Percentiles rank a stretch among this genome's conserved stretches.
Evolutionary conservation across 371 early-diverging fungal genomes (phyloP).

Genomic region (Syncephalastrum contaminatum): DNA sequence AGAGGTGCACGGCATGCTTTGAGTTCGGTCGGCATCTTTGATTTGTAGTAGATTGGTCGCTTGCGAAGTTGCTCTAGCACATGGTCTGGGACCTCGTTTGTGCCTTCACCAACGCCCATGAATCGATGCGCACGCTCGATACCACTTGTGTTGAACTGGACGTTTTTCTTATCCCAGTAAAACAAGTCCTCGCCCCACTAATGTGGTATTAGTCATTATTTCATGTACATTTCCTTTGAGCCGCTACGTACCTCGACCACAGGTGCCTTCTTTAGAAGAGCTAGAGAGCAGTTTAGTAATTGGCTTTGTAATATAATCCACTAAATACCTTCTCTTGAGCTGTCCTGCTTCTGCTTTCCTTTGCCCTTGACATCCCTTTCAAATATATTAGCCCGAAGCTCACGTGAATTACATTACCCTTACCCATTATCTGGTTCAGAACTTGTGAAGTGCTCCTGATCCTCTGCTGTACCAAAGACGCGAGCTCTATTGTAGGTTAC

Average conservation of each 20-base stretch:
- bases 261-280: constrained; percentile 57
- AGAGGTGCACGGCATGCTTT: constrained; percentile 69
- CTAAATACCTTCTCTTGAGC: constrained; percentile 34
- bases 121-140: constrained; percentile 64
- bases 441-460: too few relatives aligned
- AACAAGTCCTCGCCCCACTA: constrained; percentile 68
- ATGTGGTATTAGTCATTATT: neutral
- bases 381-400: neutral
- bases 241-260: constrained; percentile 48
- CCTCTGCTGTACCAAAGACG: neutral
- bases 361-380: constrained; percentile 17
- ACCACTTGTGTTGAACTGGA: constrained; percentile 65
- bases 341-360: constrained; percentile 25
- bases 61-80: constrained; percentile 52
- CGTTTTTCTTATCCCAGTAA: constrained; percentile 68
- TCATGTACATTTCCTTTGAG: neutral
- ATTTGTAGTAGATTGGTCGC: constrained; percentile 48
- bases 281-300: constrained; percentile 7
- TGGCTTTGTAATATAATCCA: too few relatives aligned
- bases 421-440: neutral
- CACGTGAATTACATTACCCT: too few relatives aligned
- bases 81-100: constrained; percentile 54
- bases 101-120: constrained; percentile 66
- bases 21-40: constrained; percentile 35
- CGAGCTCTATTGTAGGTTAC: constrained; percentile 38